Conservation (phyloP, 2,329 filamentous ascomycete species). For the Coniochaeta prunicola region DNA sequence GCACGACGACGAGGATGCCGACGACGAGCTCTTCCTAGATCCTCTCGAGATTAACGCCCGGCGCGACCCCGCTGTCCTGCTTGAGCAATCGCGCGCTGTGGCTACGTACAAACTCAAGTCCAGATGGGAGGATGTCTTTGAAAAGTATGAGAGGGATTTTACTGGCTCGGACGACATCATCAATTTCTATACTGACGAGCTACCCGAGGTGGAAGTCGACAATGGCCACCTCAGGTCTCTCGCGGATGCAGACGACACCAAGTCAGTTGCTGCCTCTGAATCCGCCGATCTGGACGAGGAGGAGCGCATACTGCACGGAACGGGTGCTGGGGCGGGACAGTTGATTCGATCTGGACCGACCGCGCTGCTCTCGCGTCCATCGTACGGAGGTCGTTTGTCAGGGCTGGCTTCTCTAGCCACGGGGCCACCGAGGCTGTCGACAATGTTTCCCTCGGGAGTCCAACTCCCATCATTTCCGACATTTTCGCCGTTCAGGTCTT, state of each 20-base stretch:
- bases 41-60: constrained; percentile 38
- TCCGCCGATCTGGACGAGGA: constrained; percentile 19
- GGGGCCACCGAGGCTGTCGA: constrained; percentile 11
- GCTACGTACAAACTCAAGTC: constrained; percentile 70
- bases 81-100: constrained; percentile 54
- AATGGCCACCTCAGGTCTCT: constrained; percentile 70
- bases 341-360: background rate
- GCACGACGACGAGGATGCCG: constrained; percentile 29
- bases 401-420: background rate
- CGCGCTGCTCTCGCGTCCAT: constrained; percentile 1
- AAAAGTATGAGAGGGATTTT: constrained; percentile 82
- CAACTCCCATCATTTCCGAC: constrained; percentile 5
- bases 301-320: constrained; percentile 15
- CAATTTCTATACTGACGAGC: constrained; percentile 56
- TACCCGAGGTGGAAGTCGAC: constrained; percentile 74
- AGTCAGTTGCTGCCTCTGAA: constrained; percentile 3
- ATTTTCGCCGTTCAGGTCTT: constrained; percentile 1
- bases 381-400: background rate
- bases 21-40: constrained; percentile 37
- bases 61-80: constrained; percentile 46
- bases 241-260: constrained; percentile 10
- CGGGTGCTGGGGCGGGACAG: background rate
- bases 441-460: constrained; percentile 10
- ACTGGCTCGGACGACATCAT: constrained; percentile 82
- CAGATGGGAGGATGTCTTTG: constrained; percentile 82